Percentiles rank a stretch among this genome's conserved stretches.
Conservation (phyloP, 208 protist species). For the Sergeia podlipaevii region DNA sequence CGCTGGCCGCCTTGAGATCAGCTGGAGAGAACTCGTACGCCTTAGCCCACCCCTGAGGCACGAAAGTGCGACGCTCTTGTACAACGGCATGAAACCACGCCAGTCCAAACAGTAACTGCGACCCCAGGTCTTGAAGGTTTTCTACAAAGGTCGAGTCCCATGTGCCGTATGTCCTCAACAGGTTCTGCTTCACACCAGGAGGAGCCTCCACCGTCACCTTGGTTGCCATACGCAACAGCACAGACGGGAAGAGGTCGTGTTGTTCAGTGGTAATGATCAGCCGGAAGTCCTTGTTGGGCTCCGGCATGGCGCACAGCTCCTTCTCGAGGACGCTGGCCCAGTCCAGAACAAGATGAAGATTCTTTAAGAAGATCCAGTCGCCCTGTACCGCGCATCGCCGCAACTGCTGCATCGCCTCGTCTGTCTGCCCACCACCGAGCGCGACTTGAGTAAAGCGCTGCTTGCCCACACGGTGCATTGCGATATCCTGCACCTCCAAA, state of each 20-base stretch:
- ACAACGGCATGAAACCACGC: constrained; percentile 96
- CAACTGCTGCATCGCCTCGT: constrained; percentile 85
- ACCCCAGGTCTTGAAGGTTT: constrained; percentile 22
- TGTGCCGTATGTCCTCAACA: constrained; percentile 90
- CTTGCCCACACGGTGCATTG: constrained; percentile 55
- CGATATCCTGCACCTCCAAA: constrained; percentile 91
- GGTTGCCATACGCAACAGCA: constrained; percentile 90
- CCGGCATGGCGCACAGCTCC: constrained; percentile 81
- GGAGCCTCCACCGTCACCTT: constrained; percentile 97
- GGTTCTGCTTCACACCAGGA: constrained; percentile 95
- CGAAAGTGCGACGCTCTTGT: constrained; percentile 95
- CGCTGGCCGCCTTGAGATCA: constrained; percentile 92
- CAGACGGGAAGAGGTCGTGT: constrained; percentile 91
- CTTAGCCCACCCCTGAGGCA: constrained; percentile 97
- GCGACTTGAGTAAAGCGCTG: constrained; percentile 91
- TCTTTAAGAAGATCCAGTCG: constrained; percentile 96
- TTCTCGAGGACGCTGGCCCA: constrained; percentile 94
- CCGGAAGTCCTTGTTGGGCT: constrained; percentile 89
- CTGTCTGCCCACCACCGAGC: constrained; percentile 93
- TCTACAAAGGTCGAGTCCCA: constrained; percentile 73
- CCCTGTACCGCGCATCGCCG: constrained; percentile 80
- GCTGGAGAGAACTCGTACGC: constrained; percentile 96
- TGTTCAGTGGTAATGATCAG: constrained; percentile 96
- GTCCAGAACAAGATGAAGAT: constrained; percentile 94
- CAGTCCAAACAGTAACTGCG: constrained; percentile 90